Base-by-base conservation (phyloP, 441 rosid genomes). In the California macrophylla region DNA sequence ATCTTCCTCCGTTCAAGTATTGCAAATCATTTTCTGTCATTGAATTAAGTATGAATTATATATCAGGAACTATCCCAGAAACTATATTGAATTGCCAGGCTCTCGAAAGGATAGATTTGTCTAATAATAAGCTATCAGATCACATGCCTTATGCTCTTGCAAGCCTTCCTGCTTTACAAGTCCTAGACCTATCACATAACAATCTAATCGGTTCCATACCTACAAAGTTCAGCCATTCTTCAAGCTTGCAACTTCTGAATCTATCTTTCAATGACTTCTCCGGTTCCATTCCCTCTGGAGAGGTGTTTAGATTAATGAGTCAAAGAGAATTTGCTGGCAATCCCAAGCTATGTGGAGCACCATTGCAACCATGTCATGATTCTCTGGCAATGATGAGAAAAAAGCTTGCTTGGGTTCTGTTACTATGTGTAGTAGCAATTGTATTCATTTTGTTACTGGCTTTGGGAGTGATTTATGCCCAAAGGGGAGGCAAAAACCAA, bases 271-370 rank as follows among this genome's bases (percentile, higher is more conserved):
- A 89, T 4, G 80, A 86, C 32, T 70, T 89, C 38, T 78, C 84
- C 0, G 95, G 95, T 28, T 79, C 87, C 18, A 83, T 89, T 58
- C 95, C 95, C 54, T 73, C 89, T 9, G 79, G 70, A 23, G 81
- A 82, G 62, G 68, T 76, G 69, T 79, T 91, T 68, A 82, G 69
- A 71, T 80, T 79, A 63, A 89, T 93, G 94, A 90, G 86, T 58
- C 73, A 66, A 63, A 80, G 82, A 76, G 85, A 95, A 24, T 93
- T 84, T 75, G 69, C 72, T 18, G 97, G 98, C 69, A 93, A 93
- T 74, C 69, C 77, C 54, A 77, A 83, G 77, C 84, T 93, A 16
- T 93, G 98, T 77, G 98, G 98, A 29, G 79, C 74, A 75, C 98
- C 98, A 68, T 56, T 91, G 66, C 74, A 71, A 70, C 72, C 89